Evolutionary conservation across 1,284 basidiomycete species (phyloP), one percentile per base, ranked within the genome.

Genomic region (Sanghuangporus sanghuang): DNA sequence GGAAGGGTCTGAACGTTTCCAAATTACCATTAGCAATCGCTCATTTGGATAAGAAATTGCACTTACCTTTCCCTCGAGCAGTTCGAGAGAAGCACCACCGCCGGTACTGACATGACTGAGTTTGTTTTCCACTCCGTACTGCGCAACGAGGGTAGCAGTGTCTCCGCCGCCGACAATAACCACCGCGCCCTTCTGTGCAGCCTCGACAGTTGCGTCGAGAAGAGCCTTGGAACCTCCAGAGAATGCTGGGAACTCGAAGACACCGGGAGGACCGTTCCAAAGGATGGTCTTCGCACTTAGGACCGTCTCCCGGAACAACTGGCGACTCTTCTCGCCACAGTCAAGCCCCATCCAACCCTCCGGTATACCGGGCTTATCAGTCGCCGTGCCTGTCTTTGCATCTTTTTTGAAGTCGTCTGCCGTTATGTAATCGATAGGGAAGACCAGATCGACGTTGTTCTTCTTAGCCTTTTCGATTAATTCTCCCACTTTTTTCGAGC

Each of bases 181-280:
- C 21, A 89, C 93, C 7, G 94, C 82, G 59, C 96, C 96, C 46
- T 87, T 87, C 74, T 88, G 78, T 62, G 93, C 92, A 32, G 96
- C 96, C 73, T 95, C 89, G 71, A 97, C 85, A 70, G 86, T 89
- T 46, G 94, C 95, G 64, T 95, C 87, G 46, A 99, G 87, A 64
- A 98, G 86, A 18, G 89, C 79, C 74, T 87, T 86, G 18, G 95
- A 97, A 54, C 96, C 96, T 50, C 80, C 80, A 8, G 95, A 91
- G 71, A 98, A 99, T 55, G 87, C 87, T 58, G 91, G 85, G 81
- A 98, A 97, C 78, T 99, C 96, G 76, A 99, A 99, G 39, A 99
- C 96, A 72, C 96, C 96, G 53, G 96, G 92, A 48, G 96, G 96
- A 58, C 95, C 96, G 75, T 99, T 99, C 96, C 96, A 99, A 65